phyloP scores from a whole-genome alignment of 139 green algal species.

The Spirogloea muscicola region DNA sequence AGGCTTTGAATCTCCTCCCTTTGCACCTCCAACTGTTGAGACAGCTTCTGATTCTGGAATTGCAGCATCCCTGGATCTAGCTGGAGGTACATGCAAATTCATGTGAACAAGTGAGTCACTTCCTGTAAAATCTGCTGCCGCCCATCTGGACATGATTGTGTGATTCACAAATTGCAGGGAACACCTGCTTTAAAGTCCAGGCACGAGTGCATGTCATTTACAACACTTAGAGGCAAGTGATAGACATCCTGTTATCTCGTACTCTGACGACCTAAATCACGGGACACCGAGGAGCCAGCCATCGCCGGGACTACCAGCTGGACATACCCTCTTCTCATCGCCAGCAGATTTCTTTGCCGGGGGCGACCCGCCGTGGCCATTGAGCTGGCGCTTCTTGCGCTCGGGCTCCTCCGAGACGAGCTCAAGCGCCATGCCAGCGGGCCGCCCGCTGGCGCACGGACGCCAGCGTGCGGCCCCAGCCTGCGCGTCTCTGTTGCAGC shows the following conservation, averaged over 20 bases:
- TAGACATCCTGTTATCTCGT: not conserved
- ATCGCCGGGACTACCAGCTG: too few species aligned
- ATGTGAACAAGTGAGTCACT: too few species aligned
- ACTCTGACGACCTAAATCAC: not conserved
- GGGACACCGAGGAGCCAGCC: too few species aligned
- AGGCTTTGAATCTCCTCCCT: constrained; percentile 39
- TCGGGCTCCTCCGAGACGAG: constrained; percentile 19
- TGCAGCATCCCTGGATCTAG: constrained; percentile 30
- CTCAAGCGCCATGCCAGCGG: too few species aligned
- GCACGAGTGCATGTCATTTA: too few species aligned
- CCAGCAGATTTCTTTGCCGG: constrained; percentile 11
- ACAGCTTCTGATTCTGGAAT: constrained; percentile 45
- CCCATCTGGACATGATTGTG: too few species aligned
- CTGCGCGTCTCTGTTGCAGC: too few species aligned
- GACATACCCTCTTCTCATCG: not conserved
- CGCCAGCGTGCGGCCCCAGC: too few species aligned
- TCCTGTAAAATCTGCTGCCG: too few species aligned
- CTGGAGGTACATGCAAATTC: not conserved
- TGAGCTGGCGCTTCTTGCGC: constrained; percentile 14
- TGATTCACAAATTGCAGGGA: too few species aligned
- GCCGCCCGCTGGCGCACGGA: too few species aligned
- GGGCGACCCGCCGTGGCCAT: not conserved
- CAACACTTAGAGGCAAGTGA: not conserved
- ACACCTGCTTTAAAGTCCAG: too few species aligned
- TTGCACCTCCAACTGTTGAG: constrained; percentile 37